These are phyloP conservation scores for Lecanicillium sp. DNA, from an alignment of 2,329 filamentous ascomycete genomes.

Conservation along the genomic window DNA sequence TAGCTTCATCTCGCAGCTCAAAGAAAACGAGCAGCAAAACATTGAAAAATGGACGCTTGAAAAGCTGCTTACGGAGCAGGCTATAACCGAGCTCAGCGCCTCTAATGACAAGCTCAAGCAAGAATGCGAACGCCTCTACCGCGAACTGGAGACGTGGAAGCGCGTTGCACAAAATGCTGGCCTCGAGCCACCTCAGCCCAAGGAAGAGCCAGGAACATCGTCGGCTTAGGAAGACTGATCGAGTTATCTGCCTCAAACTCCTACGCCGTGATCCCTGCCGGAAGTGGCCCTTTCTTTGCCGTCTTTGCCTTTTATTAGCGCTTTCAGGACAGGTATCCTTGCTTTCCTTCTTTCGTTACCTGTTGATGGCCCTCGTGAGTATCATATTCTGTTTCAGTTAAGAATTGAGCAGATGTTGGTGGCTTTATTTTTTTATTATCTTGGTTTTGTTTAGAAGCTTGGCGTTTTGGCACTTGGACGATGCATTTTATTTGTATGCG, in stretches of 20 bases:
- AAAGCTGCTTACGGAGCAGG: slow-evolving; percentile 83
- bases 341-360: too few relatives aligned
- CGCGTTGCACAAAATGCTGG: slow-evolving; percentile 55
- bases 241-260: too few relatives aligned
- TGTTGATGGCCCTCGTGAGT: too few relatives aligned
- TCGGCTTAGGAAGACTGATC: slow-evolving; percentile 5
- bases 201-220: slow-evolving; percentile 22
- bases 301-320: too few relatives aligned
- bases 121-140: slow-evolving; percentile 69
- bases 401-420: too few relatives aligned
- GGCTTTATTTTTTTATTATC: background rate
- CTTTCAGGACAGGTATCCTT: too few relatives aligned
- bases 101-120: slow-evolving; percentile 82
- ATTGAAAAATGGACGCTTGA: slow-evolving; percentile 91
- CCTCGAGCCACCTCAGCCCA: slow-evolving; percentile 34
- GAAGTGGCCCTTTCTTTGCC: too few relatives aligned
- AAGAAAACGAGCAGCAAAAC: slow-evolving; percentile 88
- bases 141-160: slow-evolving; percentile 74
- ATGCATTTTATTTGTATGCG: too few relatives aligned
- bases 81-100: slow-evolving; percentile 76
- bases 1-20: slow-evolving; percentile 87
- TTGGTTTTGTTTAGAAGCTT: background rate
- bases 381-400: too few relatives aligned
- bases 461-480: background rate
- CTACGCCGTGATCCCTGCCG: too few relatives aligned